phyloP scores from a whole-genome alignment of 306 rosid species.

The Fagus sylvatica region DNA sequence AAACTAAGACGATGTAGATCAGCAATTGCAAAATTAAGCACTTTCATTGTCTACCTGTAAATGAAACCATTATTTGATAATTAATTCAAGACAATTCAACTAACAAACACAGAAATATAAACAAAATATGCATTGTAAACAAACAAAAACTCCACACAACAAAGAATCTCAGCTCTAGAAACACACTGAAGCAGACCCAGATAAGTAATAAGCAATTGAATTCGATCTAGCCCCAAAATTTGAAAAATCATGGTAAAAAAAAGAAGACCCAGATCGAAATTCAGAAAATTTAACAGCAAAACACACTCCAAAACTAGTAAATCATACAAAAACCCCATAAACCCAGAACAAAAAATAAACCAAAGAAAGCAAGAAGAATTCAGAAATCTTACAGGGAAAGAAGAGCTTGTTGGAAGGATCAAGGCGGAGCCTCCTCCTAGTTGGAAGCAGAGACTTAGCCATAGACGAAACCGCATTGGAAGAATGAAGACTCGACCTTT shows the following conservation, averaged over 20 bases:
- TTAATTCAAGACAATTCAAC: background rate
- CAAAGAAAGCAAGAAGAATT: background rate
- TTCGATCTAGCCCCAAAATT: background rate
- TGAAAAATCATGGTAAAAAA: slow-evolving; percentile 4
- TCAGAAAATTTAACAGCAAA: slow-evolving; percentile 4
- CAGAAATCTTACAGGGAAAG: slow-evolving; percentile 76
- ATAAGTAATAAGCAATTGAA: slow-evolving; percentile 9
- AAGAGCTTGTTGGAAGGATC: slow-evolving; percentile 93
- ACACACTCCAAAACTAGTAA: slow-evolving; percentile 15
- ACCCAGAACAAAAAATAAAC: slow-evolving; percentile 5
- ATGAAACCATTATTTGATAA: background rate
- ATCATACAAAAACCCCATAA: slow-evolving; percentile 10
- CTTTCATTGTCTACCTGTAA: background rate
- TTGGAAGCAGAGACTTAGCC: slow-evolving; percentile 82
- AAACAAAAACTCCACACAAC: background rate
- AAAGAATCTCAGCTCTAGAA: background rate
- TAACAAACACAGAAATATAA: background rate
- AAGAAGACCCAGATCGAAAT: slow-evolving; percentile 5
- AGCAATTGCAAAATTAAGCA: background rate
- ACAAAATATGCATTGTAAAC: background rate
- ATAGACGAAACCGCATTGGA: slow-evolving; percentile 63
- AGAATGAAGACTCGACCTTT: slow-evolving; percentile 51
- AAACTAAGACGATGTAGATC: background rate
- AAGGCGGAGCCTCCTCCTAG: slow-evolving; percentile 81
- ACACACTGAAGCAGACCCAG: slow-evolving; percentile 17